Evolutionary conservation across 2,329 filamentous ascomycete species (phyloP), one percentile per base, ranked within the genome.

Genomic region (Fusarium verrucosum): DNA sequence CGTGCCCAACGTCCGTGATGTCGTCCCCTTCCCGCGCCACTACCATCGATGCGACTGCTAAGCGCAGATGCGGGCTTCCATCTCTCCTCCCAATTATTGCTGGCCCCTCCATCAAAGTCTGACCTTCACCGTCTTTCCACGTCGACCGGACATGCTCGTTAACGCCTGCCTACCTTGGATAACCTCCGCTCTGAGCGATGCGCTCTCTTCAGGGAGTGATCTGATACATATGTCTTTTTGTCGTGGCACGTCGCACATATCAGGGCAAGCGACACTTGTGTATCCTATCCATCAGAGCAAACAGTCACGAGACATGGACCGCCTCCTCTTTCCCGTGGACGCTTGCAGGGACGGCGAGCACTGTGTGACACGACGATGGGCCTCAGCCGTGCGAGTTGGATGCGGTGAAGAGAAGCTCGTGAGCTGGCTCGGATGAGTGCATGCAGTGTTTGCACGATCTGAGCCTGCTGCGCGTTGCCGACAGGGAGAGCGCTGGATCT

Each of bases 21-120:
- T 93, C 22, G 91, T 96, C 52, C 86, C 91, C 25, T 97, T 97
- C 74, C 94, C 94, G 43, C 86, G 94, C 70, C 94, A 86, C 81
- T 81, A 82, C 73, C 84, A 86, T 53, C 84, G 85, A 68, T 88
- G 85, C 72, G 84, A 88, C 74, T 87, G 85, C 71, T 88, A 68
- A 69, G 45, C 30, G 32, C 38, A 40, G 17, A 28, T 25, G 40
- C 23, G 25, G 22, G 20, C 20, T 32, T 22, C 11, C 19, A n/a
- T 28, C 28, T 54, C 42, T 51, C 32, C 35, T 37, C 45, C 43
- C 60, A n/a, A 42, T 19, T 50, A 26, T 28, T 36, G 11, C 33
- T 20, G 4, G 35, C 17, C 54, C 25, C 11, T 22, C 35, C 36
- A 13, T 44, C 26, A n/a, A 43, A 16, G 14, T n/a, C 23, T 45